Evolutionary conservation across 2,329 filamentous ascomycete genomes (phyloP), one percentile per base, ranked within the genome.

Genomic region (Fusarium cicatricum): DNA sequence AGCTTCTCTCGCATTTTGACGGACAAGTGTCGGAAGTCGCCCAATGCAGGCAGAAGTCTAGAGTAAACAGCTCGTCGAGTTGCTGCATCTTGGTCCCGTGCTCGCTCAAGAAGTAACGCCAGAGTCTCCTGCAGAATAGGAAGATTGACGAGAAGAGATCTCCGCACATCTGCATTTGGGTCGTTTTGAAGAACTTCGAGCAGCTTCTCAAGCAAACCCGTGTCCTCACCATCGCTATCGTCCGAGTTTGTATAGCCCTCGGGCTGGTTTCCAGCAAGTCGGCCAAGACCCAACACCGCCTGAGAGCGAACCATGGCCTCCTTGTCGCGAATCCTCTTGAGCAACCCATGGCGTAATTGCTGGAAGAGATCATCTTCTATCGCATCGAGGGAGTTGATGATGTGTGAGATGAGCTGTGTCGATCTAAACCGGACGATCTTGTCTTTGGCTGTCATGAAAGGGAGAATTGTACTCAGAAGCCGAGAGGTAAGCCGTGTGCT

Each of bases 1-100:
- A 99, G 82, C 75, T 98, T 98, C 75, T 99, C 95, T 70, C 95
- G 84, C 88, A 98, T 96, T 2, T 90, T 92, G 19, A 99, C 82
- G 11, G 92, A 97, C 46, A 99, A 78, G 75, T 97, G 92, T 48
- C 95, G 86, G 76, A 99, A 99, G 75, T 99, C 95, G 11, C 93
- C 95, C 1, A 99, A 80, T 0, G 90, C 90, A 2, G 95, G 95
- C 5, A 99, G 80, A 7, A 99, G 81, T 31, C 90, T 87, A 1
- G 93, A 90, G 72, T 98, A 99, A 2, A 99, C 83, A 10, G 92
- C 90, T 55, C 93, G 84, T 55, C 95, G 84, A 4, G 93, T 98
- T 6, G 88, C 84, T 4, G 91, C 84, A 73, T 99, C 95, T 52
- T 92, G 84, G 71, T 99, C 95, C 70, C 95, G 84, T 14, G 95